Conservation (phyloP, 257 asterid genomes). For the Solanum neorickii region DNA sequence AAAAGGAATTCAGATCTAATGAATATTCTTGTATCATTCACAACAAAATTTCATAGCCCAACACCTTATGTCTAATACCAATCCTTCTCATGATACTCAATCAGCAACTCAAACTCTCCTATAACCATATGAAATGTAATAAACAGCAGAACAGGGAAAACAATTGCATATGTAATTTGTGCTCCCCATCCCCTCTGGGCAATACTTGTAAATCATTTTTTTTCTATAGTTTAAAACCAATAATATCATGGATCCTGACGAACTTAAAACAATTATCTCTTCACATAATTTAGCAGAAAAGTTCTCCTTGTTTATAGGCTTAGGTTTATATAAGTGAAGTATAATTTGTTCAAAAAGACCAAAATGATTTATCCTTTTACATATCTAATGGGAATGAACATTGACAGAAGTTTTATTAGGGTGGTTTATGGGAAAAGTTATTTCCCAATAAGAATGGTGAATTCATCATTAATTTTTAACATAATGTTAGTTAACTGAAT, state of each 20-base stretch:
- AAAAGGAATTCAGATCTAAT: not conserved
- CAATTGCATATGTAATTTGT: not conserved
- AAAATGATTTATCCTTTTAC: not conserved
- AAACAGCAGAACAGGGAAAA: not conserved
- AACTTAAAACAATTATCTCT: not conserved
- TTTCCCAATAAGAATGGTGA: not conserved
- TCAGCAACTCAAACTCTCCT: not conserved
- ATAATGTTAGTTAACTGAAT: not conserved
- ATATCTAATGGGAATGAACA: not conserved
- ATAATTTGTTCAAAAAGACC: not conserved
- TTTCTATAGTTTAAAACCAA: not conserved
- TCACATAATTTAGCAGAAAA: not conserved
- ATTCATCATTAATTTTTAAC: not conserved
- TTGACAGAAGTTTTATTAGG: not conserved
- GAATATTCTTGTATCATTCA: not conserved
- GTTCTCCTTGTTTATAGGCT: not conserved
- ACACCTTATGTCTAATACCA: not conserved
- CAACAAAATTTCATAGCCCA: not conserved
- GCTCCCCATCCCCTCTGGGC: not conserved
- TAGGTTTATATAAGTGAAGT: not conserved
- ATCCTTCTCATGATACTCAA: not conserved
- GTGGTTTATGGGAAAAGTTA: not conserved
- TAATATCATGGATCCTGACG: not conserved
- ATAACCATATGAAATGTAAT: not conserved
- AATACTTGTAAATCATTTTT: not conserved